phyloP scores from a whole-genome alignment of 2,329 filamentous ascomycete genomes.

The Diaporthe citriasiana region DNA sequence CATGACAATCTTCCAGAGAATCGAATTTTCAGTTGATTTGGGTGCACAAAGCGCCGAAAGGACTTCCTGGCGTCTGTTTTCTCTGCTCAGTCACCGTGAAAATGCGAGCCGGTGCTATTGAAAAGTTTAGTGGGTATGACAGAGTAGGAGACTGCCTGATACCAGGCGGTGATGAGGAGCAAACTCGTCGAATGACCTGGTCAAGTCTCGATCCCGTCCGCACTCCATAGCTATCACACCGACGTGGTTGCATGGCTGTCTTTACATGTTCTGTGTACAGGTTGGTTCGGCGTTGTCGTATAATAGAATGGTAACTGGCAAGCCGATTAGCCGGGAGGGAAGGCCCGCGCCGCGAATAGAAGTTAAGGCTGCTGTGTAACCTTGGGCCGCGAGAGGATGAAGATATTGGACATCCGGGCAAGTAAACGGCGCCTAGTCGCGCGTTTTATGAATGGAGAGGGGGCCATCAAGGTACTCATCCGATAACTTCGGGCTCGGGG shows the following conservation, averaged over 20 bases:
- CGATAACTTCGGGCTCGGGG: not conserved
- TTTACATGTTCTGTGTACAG: not conserved
- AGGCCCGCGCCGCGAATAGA: constrained; percentile 35
- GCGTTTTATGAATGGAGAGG: constrained; percentile 13
- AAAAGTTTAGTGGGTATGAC: not conserved
- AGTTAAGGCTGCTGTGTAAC: constrained; percentile 23
- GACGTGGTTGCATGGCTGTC: not conserved
- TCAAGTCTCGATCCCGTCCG: not conserved
- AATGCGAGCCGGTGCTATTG: not conserved
- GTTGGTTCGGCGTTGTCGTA: not conserved
- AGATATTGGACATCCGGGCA: not conserved
- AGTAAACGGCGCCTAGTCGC: not conserved
- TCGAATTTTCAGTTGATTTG: not conserved
- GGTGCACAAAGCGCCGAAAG: not conserved
- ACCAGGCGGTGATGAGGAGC: not conserved
- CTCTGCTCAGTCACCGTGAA: not conserved
- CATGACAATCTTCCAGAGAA: not conserved
- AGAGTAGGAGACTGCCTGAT: not conserved
- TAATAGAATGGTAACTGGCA: not conserved
- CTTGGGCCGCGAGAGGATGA: not conserved
- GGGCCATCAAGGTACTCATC: constrained; percentile 31
- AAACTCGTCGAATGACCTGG: not conserved
- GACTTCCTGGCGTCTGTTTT: not conserved
- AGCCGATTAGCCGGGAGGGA: constrained; percentile 33
- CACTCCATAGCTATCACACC: not conserved